Evolutionary conservation across 2,329 filamentous ascomycete species (phyloP).

Genomic region (Aurifilum marmelostoma): DNA sequence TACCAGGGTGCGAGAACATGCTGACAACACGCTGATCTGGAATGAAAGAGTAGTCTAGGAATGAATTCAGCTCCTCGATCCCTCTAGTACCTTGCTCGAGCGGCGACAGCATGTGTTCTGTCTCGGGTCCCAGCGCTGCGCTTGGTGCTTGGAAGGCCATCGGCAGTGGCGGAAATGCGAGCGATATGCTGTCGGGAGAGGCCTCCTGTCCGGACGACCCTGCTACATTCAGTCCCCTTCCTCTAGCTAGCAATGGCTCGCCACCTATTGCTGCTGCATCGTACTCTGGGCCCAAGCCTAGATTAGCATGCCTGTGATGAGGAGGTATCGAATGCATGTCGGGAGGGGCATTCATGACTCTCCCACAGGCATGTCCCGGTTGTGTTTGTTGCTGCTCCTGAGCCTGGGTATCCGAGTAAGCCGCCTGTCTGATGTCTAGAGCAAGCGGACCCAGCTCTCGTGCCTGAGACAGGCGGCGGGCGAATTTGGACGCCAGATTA

Average conservation of each 20-base stretch:
- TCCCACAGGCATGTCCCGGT: neutral
- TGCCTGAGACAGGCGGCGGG: neutral
- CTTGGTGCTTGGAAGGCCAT: conserved; percentile 35
- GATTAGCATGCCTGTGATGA: neutral
- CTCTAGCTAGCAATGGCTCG: neutral
- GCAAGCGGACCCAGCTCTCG: neutral
- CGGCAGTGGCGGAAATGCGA: conserved; percentile 41
- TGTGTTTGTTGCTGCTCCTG: neutral
- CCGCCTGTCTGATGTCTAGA: neutral
- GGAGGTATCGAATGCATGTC: neutral
- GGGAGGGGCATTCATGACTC: neutral
- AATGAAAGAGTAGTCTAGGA: neutral
- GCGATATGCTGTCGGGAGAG: conserved; percentile 37
- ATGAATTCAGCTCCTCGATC: neutral
- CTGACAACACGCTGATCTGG: neutral
- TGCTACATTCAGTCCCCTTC: too few species aligned
- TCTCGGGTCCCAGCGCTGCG: conserved; percentile 26
- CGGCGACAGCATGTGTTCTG: neutral
- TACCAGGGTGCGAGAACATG: neutral
- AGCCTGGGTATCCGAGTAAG: neutral
- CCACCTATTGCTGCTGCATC: neutral
- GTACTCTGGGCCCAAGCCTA: neutral
- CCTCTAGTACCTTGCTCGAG: neutral
- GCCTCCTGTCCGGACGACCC: conserved; percentile 15
- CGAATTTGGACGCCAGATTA: neutral